Evolutionary conservation across 208 protist species (phyloP), one percentile per base, ranked within the genome.

Genomic region (Leishmania amazonensis): DNA sequence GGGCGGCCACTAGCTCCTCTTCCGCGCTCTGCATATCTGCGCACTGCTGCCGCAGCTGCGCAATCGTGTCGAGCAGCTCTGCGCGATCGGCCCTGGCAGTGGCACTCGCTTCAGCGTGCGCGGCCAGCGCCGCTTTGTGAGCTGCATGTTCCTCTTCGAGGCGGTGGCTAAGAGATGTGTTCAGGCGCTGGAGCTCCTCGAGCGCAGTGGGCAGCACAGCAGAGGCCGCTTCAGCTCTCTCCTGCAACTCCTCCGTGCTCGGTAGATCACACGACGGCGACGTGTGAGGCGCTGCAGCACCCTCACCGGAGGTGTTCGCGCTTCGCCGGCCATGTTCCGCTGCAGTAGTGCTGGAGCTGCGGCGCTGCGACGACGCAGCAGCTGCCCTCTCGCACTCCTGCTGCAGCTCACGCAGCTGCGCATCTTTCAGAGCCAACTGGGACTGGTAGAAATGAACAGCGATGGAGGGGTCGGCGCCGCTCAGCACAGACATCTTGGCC

Each of bases 361-460:
- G 42, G 35, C 67, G 77, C 47, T 76, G 83, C 75, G 19, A 2
- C 4, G 62, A 60, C 21, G 60, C 62, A 19, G 70, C 78, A 57
- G 57, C 9, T 58, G 45, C 76, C 17, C 40, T 74, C 35, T 76
- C 58, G 49, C n/a, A 58, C 45, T 70, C 74, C 38, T 76, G 60
- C 57, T 80, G 54, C 57, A 85, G 51, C 13, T 85, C 80, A 21
- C 75, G 78, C 42, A 90, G 67, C 78, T 80, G 73, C 8, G 72
- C 87, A 13, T 87, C 87, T 65, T 83, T 83, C n/a, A 67, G 45
- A 24, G 78, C 64, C 51, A 85, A 53, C 81, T 87, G 87, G 6
- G 84, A 65, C 65, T 87, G 60, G 21, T 83, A 81, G 45, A 76
- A 70, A 38, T 60, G 75, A 2, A 82, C 51, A n/a, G 62, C 84